These are phyloP conservation scores for Desmodesmus armatus DNA, from an alignment of 139 green algal species.

Conservation along the genomic window DNA sequence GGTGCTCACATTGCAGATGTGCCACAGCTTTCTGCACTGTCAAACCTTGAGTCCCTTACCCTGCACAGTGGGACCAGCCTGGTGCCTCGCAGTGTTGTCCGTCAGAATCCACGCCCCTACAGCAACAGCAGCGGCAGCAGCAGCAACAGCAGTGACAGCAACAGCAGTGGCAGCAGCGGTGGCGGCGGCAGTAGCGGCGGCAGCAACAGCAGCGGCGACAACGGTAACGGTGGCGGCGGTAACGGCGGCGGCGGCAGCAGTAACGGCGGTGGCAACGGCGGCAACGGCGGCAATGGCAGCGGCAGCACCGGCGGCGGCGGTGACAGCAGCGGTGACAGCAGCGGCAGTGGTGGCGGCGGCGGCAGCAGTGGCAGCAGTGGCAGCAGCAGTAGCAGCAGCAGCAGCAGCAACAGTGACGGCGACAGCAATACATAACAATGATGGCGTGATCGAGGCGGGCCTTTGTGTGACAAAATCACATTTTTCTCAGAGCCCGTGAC, in stretches of 20 bases:
- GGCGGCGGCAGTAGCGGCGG: not conserved
- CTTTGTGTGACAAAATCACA: too few species aligned
- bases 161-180: not conserved
- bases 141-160: not conserved
- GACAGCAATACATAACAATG: not conserved
- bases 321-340: not conserved
- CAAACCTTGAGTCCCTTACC: too few species aligned
- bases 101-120: too few species aligned
- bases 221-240: constrained; percentile 14
- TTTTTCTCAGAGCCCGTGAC: too few species aligned
- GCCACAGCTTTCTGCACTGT: too few species aligned
- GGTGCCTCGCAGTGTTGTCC: too few species aligned
- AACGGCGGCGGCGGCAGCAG: constrained; percentile 7
- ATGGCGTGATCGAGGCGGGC: too few species aligned
- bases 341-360: not conserved
- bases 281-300: not conserved
- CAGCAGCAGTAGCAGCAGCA: not conserved
- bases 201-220: constrained; percentile 7
- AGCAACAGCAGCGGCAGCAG: not conserved
- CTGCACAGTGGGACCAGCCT: too few species aligned
- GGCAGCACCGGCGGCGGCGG: not conserved
- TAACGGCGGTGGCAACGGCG: constrained; percentile 18
- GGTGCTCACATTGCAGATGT: too few species aligned
- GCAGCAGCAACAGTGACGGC: not conserved
- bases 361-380: not conserved